A percentile compares a stretch with the other conserved stretches of the same genome.
Evolutionary conservation across 192 early-diverging fungal species (phyloP).

Genomic region (Rhizoclosmatium sp.): DNA sequence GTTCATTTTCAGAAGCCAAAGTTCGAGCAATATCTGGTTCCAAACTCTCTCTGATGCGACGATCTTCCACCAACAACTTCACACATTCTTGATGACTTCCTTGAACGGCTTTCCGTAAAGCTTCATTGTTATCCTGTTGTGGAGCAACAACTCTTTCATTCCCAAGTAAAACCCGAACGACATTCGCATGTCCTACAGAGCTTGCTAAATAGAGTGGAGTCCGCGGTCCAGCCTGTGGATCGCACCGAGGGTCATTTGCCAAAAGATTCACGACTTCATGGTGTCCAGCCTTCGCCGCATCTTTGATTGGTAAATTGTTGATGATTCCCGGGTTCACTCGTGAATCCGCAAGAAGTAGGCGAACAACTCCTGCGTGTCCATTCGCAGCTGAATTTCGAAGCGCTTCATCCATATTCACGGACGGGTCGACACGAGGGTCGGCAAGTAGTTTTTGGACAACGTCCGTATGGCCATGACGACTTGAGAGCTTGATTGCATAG

Average conservation of each 20-base stretch:
- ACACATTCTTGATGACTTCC: slow-evolving; percentile 29
- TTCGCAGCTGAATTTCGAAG: slow-evolving; percentile 18
- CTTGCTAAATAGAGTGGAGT: slow-evolving; percentile 2
- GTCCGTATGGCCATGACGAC: slow-evolving; percentile 34
- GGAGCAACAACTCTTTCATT: slow-evolving; percentile 25
- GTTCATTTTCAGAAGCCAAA: too few relatives aligned
- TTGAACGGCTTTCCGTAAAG: slow-evolving; percentile 28
- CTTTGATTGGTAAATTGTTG: neutral
- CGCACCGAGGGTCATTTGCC: neutral
- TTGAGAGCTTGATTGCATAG: slow-evolving; percentile 21
- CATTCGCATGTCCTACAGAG: slow-evolving; percentile 27
- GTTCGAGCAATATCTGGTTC: too few relatives aligned
- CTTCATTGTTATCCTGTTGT: neutral
- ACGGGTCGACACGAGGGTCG: slow-evolving; percentile 23
- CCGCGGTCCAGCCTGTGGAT: neutral
- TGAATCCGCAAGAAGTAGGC: slow-evolving; percentile 29
- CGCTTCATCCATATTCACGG: neutral
- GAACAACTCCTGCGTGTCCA: slow-evolving; percentile 38
- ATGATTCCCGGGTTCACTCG: neutral
- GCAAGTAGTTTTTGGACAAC: slow-evolving; percentile 29
- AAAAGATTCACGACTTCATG: slow-evolving; percentile 18
- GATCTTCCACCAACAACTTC: slow-evolving; percentile 27
- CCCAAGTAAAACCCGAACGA: slow-evolving; percentile 26
- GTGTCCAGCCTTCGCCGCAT: neutral
- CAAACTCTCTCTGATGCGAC: too few relatives aligned